phyloP scores from a whole-genome alignment of 2,329 filamentous ascomycete genomes.

The Sclerotinia borealis region DNA sequence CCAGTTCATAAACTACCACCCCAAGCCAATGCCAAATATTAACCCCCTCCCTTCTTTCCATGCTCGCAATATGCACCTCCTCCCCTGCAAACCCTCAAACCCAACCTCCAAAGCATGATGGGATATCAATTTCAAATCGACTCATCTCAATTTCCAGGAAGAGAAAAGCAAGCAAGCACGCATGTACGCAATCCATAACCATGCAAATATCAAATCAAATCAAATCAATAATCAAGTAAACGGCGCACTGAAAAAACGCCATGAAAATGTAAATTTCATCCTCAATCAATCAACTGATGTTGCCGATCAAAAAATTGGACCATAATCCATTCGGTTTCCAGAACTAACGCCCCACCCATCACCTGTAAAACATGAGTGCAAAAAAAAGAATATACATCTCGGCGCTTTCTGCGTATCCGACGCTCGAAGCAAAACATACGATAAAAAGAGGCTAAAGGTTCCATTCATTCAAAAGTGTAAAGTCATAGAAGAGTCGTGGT shows the following conservation, averaged over 20 bases:
- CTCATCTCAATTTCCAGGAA: not conserved
- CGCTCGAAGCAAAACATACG: constrained; percentile 2
- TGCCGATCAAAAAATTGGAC: constrained; percentile 14
- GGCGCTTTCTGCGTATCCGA: not conserved
- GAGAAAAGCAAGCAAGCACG: not conserved
- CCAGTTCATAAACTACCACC: not conserved
- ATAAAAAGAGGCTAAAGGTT: constrained; percentile 3
- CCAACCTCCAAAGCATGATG: not conserved
- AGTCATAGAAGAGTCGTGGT: not conserved
- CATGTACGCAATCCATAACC: not conserved
- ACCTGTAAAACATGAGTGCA: constrained; percentile 7
- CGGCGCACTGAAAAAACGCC: not conserved
- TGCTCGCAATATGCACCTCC: not conserved
- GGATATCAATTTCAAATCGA: not conserved
- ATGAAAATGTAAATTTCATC: not conserved
- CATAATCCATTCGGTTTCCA: constrained; percentile 20
- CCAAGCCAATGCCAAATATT: not conserved
- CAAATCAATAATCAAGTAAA: not conserved
- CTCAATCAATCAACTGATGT: not conserved
- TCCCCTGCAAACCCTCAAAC: not conserved
- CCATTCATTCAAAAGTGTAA: constrained; percentile 9
- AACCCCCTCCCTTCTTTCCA: not conserved
- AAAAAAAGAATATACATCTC: constrained; percentile 7
- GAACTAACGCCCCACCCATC: constrained; percentile 5
- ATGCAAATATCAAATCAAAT: not conserved